Base-by-base conservation (phyloP, 306 rosid genomes). In the Gastrolobium villosum region DNA sequence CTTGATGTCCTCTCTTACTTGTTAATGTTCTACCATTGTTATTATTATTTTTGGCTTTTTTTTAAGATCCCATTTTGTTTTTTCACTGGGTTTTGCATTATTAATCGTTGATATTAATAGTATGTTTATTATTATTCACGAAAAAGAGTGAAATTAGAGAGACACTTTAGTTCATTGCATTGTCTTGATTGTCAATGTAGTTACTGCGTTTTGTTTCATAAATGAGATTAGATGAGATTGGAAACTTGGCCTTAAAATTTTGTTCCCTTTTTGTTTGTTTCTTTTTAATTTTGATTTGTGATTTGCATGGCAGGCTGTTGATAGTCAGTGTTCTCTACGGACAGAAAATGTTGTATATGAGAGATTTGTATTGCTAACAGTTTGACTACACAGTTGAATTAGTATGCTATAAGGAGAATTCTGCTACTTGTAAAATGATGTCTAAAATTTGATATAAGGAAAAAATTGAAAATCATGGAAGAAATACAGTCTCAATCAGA, bases 401-500 rank as follows among this genome's bases (percentile, higher is more conserved):
- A 74, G 76, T 50, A 49, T 28, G 69, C 72, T 46, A 13, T 6
- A 11, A 75, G 48, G 53, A 44, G 56, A 50, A 67, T 75, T 65
- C n/a, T 26, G 43, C 63, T 59, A n/a, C 74, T 59, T 77, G 62
- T 73, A 35, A 44, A 77, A 79, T 70, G 80, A 62, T 81, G 76
- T 52, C 49, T 65, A 64, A 4, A 45, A 3, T 46, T 36, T 63
- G 75, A 55, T 54, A 5, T 46, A 65, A 26, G 56, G 43, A 15
- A 13, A 5, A 20, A n/a, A 9, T 65, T 44, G 54, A 60, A 32
- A 31, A 41, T 39, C 10, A 94, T 94, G 98, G 98, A 96, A 83
- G 99, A 96, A 89, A 96, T 96, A 84, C 98, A 93, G 80, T 93
- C 94, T 26, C 99, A 96, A 55, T 90, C 99, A 1, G 99, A 96